A percentile compares a stretch with the other conserved stretches of the same genome.
Conservation (phyloP, 768 basidiomycete genomes). For the Mrakia frigida region DNA sequence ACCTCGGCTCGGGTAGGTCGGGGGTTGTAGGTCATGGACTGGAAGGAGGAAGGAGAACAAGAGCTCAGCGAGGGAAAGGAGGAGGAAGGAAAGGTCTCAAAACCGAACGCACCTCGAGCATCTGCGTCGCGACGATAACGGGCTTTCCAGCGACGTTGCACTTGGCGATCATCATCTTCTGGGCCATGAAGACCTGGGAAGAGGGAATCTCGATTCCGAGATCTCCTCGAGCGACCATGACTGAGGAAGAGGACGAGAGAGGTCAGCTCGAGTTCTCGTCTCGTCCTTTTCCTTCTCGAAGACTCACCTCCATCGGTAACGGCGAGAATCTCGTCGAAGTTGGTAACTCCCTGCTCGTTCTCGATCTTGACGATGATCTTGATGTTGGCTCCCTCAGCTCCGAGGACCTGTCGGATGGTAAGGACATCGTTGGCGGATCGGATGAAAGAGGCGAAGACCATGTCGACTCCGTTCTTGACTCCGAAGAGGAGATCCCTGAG, state of each 20-base stretch:
- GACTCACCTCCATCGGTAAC: constrained; percentile 69
- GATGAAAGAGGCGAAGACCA: constrained; percentile 99
- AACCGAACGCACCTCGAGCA: constrained; percentile 53
- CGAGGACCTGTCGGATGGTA: constrained; percentile 88
- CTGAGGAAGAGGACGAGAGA: constrained; percentile 41
- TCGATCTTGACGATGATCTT: constrained; percentile 99
- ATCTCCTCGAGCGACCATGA: constrained; percentile 99
- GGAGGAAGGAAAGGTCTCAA: neutral
- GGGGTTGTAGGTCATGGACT: constrained; percentile 99
- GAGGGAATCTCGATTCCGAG: constrained; percentile 99
- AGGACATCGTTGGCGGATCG: constrained; percentile 88
- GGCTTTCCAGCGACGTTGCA: constrained; percentile 92
- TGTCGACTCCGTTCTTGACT: constrained; percentile 96
- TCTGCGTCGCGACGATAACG: constrained; percentile 82
- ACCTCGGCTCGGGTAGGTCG: constrained; percentile 97
- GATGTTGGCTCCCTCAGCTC: constrained; percentile 89
- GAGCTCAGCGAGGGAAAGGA: constrained; percentile 22
- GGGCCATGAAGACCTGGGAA: constrained; percentile 95
- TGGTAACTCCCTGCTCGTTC: constrained; percentile 96
- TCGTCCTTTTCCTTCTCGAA: neutral
- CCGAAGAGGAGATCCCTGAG: constrained; percentile 78
- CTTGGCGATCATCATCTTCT: constrained; percentile 92
- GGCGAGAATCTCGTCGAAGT: constrained; percentile 96
- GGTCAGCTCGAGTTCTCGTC: neutral
- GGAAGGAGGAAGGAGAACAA: constrained; percentile 32